phyloP scores from a whole-genome alignment of 768 basidiomycete species.

The Lepiota venenata region DNA sequence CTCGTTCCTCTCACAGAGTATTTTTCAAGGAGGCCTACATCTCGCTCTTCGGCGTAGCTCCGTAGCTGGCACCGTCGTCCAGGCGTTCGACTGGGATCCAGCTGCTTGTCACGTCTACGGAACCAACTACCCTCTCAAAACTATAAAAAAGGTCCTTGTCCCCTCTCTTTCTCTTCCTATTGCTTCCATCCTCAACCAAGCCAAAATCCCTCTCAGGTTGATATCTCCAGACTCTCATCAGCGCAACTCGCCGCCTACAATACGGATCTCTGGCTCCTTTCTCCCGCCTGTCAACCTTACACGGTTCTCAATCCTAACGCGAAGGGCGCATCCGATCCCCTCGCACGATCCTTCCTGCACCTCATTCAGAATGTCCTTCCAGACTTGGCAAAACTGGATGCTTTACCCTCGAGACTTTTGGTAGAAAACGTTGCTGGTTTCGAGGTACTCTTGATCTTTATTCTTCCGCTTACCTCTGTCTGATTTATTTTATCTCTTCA shows the following conservation, averaged over 20 bases:
- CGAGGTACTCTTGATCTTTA: slow-evolving; percentile 44
- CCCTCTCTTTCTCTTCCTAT: not conserved
- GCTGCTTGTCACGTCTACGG: slow-evolving; percentile 67
- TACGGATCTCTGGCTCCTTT: slow-evolving; percentile 73
- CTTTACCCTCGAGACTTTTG: slow-evolving; percentile 57
- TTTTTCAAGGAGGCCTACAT: slow-evolving; percentile 65
- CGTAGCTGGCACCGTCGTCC: slow-evolving; percentile 44
- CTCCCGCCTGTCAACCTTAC: slow-evolving; percentile 84
- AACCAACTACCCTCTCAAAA: slow-evolving; percentile 48
- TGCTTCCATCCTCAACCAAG: no score
- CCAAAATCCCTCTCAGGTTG: slow-evolving; percentile 41
- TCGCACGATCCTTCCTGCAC: slow-evolving; percentile 74
- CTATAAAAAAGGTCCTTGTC: slow-evolving; percentile 47
- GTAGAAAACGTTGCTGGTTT: slow-evolving; percentile 85
- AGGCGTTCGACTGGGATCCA: slow-evolving; percentile 86
- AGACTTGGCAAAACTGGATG: slow-evolving; percentile 37
- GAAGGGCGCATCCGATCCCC: slow-evolving; percentile 68
- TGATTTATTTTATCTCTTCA: slow-evolving; percentile 5
- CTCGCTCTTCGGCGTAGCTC: slow-evolving; percentile 55
- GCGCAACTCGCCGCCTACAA: slow-evolving; percentile 38
- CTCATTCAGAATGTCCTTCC: slow-evolving; percentile 64
- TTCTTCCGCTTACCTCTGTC: slow-evolving; percentile 3
- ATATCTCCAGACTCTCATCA: slow-evolving; percentile 59
- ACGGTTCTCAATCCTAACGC: slow-evolving; percentile 74
- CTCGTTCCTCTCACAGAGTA: slow-evolving; percentile 1